These are phyloP conservation scores for Podospora appendiculata DNA, from an alignment of 495 filamentous ascomycete species.

Conservation along the genomic window DNA sequence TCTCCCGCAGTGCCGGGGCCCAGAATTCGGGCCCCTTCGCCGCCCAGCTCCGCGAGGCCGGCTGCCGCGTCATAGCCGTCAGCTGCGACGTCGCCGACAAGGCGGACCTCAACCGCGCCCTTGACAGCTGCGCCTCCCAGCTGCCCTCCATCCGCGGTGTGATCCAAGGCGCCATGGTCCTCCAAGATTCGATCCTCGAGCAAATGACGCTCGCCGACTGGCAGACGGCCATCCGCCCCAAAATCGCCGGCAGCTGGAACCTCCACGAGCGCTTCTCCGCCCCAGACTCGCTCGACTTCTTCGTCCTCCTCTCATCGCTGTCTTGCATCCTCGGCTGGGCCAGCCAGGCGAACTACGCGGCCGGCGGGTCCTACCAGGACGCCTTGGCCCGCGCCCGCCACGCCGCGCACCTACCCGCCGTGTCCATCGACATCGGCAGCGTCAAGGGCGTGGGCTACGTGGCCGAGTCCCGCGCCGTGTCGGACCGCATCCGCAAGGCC, in stretches of 20 bases:
- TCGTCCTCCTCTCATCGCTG: conserved; percentile 45
- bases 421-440: conserved; percentile 41
- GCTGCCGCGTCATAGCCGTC: too few species aligned
- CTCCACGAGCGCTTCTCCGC: conserved; percentile 29
- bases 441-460: conserved; percentile 31
- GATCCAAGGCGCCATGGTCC: conserved; percentile 49
- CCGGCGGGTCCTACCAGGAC: conserved; percentile 33
- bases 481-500: conserved; percentile 11
- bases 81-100: conserved; percentile 35
- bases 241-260: conserved; percentile 45
- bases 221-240: conserved; percentile 32
- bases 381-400: conserved; percentile 14
- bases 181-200: conserved; percentile 38
- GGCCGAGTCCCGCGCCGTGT: conserved; percentile 13
- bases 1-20: conserved; percentile 44
- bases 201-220: conserved; percentile 39
- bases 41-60: too few species aligned
- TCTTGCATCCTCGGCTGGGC: conserved; percentile 30
- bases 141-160: conserved; percentile 37
- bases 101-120: conserved; percentile 21
- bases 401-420: conserved; percentile 20
- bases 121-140: too few species aligned
- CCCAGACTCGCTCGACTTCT: conserved; percentile 39
- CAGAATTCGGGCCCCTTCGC: conserved; percentile 23
- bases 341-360: conserved; percentile 44